Evolutionary conservation across 2,329 filamentous ascomycete genomes (phyloP).

Genomic region (Bertia moriformis): DNA sequence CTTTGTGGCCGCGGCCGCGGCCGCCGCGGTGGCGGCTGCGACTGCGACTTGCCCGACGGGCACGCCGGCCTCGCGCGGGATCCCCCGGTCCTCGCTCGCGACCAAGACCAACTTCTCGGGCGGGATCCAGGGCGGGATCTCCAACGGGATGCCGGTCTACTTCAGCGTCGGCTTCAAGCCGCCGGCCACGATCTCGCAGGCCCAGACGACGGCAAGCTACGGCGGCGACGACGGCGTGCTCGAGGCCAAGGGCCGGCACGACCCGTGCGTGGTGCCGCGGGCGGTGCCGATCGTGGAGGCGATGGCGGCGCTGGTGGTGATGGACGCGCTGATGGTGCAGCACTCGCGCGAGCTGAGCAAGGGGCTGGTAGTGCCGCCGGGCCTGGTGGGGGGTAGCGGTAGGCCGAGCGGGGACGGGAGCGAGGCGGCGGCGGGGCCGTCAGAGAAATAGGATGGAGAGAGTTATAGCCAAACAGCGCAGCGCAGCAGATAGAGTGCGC

Average conservation of each 20-base stretch:
- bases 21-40: constrained; percentile 24
- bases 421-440: too few relatives aligned
- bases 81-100: constrained; percentile 31
- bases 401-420: too few relatives aligned
- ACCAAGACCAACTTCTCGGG: constrained; percentile 92
- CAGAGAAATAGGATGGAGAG: too few relatives aligned
- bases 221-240: constrained; percentile 62
- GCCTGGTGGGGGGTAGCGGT: too few relatives aligned
- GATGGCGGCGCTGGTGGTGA: constrained; percentile 77
- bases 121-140: constrained; percentile 88
- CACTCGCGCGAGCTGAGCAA: constrained; percentile 24
- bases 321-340: constrained; percentile 77
- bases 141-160: constrained; percentile 85
- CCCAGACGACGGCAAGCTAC: constrained; percentile 72
- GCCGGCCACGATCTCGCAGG: constrained; percentile 79
- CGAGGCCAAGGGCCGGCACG: constrained; percentile 84
- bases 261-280: constrained; percentile 80
- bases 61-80: constrained; percentile 8
- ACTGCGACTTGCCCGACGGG: too few relatives aligned
- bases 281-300: constrained; percentile 80
- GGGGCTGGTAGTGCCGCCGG: background rate
- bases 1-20: constrained; percentile 25
- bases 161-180: constrained; percentile 96
- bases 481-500: too few relatives aligned
- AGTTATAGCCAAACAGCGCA: too few relatives aligned